Percentiles rank a stretch among this genome's conserved stretches.
phyloP scores from a whole-genome alignment of 371 early-diverging fungal species.

The Dinochytrium kinnereticum region DNA sequence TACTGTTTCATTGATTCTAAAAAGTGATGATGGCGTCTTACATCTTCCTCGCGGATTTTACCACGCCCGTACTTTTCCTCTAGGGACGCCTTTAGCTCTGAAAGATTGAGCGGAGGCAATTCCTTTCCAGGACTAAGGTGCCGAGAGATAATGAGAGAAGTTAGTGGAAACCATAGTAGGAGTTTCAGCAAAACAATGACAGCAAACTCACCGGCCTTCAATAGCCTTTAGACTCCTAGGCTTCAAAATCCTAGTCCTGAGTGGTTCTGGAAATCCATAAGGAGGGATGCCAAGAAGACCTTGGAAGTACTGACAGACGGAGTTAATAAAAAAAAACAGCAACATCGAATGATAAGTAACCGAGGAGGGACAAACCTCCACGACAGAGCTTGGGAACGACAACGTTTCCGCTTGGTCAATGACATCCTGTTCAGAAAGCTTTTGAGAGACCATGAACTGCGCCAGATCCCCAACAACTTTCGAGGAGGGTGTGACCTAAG shows the following conservation, averaged over 20 bases:
- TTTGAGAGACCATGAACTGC: conserved; percentile 95
- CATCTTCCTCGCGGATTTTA: conserved; percentile 82
- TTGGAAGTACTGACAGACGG: conserved; percentile 73
- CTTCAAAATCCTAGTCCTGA: conserved; percentile 78
- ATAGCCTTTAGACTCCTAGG: conserved; percentile 70
- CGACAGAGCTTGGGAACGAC: conserved; percentile 91
- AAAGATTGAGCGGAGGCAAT: conserved; percentile 80
- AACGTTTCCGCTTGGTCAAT: conserved; percentile 73
- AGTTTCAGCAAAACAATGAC: not conserved
- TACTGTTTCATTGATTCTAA: not conserved
- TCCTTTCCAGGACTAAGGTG: conserved; percentile 86
- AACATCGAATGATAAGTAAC: conserved; percentile 12
- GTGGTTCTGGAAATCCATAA: conserved; percentile 92
- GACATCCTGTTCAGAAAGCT: conserved; percentile 75
- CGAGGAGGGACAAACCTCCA: conserved; percentile 57
- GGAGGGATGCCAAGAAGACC: conserved; percentile 93
- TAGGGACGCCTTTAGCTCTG: conserved; percentile 69
- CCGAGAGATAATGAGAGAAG: too few species aligned
- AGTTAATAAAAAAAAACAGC: not conserved
- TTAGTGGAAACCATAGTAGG: not conserved
- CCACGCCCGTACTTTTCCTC: conserved; percentile 77
- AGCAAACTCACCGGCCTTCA: conserved; percentile 57
- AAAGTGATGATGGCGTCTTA: conserved; percentile 17
- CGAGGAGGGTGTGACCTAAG: conserved; percentile 87
- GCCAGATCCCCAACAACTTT: conserved; percentile 97